Conservation (phyloP, 1,139 yeast species). For the Debaryomycetaceae sp. region DNA sequence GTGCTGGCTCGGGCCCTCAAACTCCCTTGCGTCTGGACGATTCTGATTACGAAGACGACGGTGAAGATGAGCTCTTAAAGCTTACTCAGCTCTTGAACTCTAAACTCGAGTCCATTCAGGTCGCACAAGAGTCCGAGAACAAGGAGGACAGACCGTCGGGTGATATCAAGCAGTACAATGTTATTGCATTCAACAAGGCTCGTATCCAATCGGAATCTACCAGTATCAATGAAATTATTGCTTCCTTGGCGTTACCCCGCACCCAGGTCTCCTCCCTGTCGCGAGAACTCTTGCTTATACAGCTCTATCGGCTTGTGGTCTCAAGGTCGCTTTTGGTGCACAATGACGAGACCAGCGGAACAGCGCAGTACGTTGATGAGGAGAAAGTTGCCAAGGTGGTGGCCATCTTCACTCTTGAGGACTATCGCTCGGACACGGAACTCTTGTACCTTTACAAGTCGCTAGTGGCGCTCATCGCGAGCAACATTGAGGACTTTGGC, state of each 20-base stretch:
- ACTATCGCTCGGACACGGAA: conserved; percentile 33
- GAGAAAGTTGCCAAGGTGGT: conserved; percentile 25
- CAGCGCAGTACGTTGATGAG: conserved; percentile 24
- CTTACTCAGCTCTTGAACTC: conserved; percentile 30
- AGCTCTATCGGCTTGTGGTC: conserved; percentile 36
- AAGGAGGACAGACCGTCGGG: conserved; percentile 8
- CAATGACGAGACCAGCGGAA: conserved; percentile 27
- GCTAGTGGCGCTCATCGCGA: conserved; percentile 30
- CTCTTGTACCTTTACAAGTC: conserved; percentile 32
- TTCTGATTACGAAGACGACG: conserved; percentile 25
- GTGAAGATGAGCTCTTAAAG: conserved; percentile 28
- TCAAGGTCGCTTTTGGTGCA: conserved; percentile 29
- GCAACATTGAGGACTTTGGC: conserved; percentile 44
- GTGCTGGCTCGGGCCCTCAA: conserved; percentile 29
- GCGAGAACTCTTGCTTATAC: conserved; percentile 42
- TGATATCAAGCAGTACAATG: conserved; percentile 20
- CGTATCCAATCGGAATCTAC: conserved; percentile 27
- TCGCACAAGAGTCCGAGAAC: conserved; percentile 7
- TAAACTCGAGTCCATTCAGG: conserved; percentile 20
- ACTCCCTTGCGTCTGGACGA: conserved; percentile 32
- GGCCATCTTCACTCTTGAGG: conserved; percentile 18
- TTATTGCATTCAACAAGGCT: conserved; percentile 20
- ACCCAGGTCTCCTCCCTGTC: conserved; percentile 37
- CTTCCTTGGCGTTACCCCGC: conserved; percentile 28
- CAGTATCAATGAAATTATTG: conserved; percentile 30